Evolutionary conservation across 805 yeast genomes (phyloP).

Genomic region (Wickerhamomyces strasburgensis): DNA sequence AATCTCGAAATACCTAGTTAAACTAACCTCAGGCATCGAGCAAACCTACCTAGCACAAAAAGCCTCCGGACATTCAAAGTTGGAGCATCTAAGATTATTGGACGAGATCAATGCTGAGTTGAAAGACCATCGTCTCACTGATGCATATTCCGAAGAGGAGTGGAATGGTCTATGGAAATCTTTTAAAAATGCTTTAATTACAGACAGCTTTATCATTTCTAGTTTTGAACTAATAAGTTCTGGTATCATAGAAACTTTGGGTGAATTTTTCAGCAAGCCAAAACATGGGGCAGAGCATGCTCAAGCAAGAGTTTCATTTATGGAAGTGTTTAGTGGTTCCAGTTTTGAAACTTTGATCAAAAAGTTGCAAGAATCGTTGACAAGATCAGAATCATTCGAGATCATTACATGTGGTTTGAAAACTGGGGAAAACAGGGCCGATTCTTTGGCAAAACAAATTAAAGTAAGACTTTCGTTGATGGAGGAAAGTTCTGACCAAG

Average conservation of each 20-base stretch:
- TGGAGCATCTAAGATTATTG: slow-evolving; percentile 26
- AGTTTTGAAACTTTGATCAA: slow-evolving; percentile 43
- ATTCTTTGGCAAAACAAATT: slow-evolving; percentile 68
- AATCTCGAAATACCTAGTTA: slow-evolving; percentile 11
- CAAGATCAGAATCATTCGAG: slow-evolving; percentile 70
- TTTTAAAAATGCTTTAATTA: slow-evolving; percentile 32
- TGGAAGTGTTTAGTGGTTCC: slow-evolving; percentile 30
- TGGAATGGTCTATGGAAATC: slow-evolving; percentile 35
- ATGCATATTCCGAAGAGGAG: slow-evolving; percentile 21
- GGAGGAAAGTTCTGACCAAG: slow-evolving; percentile 23
- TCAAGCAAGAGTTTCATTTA: slow-evolving; percentile 41
- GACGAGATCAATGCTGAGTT: slow-evolving; percentile 21
- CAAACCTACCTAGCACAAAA: slow-evolving; percentile 25
- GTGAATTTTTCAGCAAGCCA: slow-evolving; percentile 29
- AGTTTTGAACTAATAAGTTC: slow-evolving; percentile 73
- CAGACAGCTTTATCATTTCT: slow-evolving; percentile 38
- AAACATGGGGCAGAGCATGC: slow-evolving; percentile 25
- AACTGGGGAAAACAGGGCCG: slow-evolving; percentile 40
- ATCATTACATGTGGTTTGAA: slow-evolving; percentile 40
- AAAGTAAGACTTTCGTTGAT: slow-evolving; percentile 48
- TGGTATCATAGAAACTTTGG: slow-evolving; percentile 48
- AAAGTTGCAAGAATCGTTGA: slow-evolving; percentile 66
- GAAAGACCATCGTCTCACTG: slow-evolving; percentile 6
- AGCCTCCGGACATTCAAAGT: slow-evolving; percentile 20
- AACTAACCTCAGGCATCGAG: slow-evolving; percentile 26